Percentiles rank a stretch among this genome's conserved stretches.
Conservation (phyloP, 23 red algal species). For the Gracilaria domingensis region DNA sequence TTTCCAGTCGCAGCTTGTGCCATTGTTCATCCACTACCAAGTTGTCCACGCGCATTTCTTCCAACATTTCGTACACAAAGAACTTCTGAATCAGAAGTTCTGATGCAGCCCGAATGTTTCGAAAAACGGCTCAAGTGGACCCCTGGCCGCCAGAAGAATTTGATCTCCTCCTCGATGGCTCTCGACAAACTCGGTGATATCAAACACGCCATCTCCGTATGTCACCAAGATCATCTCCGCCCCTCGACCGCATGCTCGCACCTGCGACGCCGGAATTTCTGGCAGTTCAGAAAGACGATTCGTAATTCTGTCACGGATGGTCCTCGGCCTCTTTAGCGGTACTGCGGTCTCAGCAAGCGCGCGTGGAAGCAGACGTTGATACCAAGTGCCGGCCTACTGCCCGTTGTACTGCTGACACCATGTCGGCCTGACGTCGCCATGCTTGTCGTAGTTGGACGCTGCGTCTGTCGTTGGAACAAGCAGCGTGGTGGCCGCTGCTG, state of each 20-base stretch:
- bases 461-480: too few relatives aligned
- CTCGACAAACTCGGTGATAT: slow-evolving; percentile 80
- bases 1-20: neutral
- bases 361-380: neutral
- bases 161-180: slow-evolving; percentile 72
- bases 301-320: neutral
- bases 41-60: slow-evolving; percentile 86
- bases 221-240: slow-evolving; percentile 32
- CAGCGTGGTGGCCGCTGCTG: too few relatives aligned
- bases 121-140: slow-evolving; percentile 66
- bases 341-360: neutral
- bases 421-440: too few relatives aligned
- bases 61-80: slow-evolving; percentile 78
- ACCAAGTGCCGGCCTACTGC: too few relatives aligned
- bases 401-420: too few relatives aligned
- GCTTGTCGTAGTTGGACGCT: too few relatives aligned
- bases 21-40: slow-evolving; percentile 47
- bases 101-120: slow-evolving; percentile 70
- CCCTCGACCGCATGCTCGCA: neutral
- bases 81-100: too few relatives aligned
- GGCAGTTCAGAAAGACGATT: neutral
- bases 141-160: slow-evolving; percentile 72
- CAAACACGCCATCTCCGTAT: slow-evolving; percentile 72
- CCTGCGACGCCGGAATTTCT: neutral
- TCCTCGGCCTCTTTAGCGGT: neutral